These are phyloP conservation scores for Nakazawaea ernobii DNA, from an alignment of 805 yeast genomes.

Conservation along the genomic window DNA sequence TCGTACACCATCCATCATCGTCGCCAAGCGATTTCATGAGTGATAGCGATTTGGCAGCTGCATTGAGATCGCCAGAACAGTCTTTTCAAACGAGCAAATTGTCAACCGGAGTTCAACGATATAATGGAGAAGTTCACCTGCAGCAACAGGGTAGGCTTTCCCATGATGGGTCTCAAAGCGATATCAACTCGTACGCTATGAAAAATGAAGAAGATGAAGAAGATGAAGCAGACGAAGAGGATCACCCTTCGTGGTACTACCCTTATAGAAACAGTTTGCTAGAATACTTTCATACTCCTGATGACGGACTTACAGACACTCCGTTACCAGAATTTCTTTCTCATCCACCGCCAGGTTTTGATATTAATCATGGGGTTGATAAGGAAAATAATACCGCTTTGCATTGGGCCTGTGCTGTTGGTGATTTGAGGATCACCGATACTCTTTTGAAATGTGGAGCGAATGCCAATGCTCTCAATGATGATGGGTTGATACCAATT, in stretches of 20 bases:
- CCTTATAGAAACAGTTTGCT: constrained; percentile 41
- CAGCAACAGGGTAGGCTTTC: not conserved
- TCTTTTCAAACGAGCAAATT: constrained; percentile 1
- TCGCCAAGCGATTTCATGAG: constrained; percentile 52
- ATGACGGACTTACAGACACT: constrained; percentile 37
- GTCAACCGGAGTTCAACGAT: too few relatives aligned
- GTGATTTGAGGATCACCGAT: constrained; percentile 72
- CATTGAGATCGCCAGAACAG: constrained; percentile 21
- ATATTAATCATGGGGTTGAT: constrained; percentile 77
- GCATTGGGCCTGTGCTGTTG: constrained; percentile 98
- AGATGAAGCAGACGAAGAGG: not conserved
- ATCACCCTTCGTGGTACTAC: constrained; percentile 19
- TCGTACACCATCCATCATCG: constrained; percentile 24
- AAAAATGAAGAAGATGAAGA: constrained; percentile 4
- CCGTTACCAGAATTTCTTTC: constrained; percentile 59
- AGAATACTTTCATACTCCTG: constrained; percentile 52
- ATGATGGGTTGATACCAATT: constrained; percentile 80
- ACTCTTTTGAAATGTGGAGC: constrained; percentile 75
- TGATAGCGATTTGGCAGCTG: constrained; percentile 44
- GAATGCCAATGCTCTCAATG: constrained; percentile 50
- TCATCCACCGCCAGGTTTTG: constrained; percentile 59
- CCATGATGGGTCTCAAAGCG: not conserved
- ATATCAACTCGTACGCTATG: not conserved
- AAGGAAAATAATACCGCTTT: constrained; percentile 92
- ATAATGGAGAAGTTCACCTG: not conserved